Evolutionary conservation across 2,329 filamentous ascomycete species (phyloP), one percentile per base, ranked within the genome.

Genomic region (Penicillium oxalicum): DNA sequence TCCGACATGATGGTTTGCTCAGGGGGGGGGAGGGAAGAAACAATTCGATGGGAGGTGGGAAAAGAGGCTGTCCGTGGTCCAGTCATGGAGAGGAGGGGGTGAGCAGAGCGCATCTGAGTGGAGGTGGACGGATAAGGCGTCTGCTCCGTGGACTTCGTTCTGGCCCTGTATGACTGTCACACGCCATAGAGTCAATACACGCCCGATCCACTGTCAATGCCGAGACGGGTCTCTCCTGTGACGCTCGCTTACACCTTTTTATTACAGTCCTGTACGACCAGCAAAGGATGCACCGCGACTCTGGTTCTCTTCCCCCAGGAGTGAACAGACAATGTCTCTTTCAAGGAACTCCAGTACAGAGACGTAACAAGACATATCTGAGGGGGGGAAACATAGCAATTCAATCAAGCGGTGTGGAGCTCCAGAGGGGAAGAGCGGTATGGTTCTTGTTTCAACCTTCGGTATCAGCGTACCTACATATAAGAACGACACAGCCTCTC

Each of bases 41-140:
- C 29, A 32, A 32, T 32, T 32, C 29, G 29, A 4, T 32, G 8
- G 11, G 29, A 7, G 29, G 29, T 37, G 18, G 28, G 47, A 38
- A 34, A 13, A 34, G 37, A 44, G 37, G 35, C 26, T 18, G 9
- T 27, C 12, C 34, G 11, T 32, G 29, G 29, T 32, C 29, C 29
- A 32, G 29, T 18, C 7, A n/a, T 27, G 27, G 25, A 28, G 12
- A 41, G 13, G 38, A 11, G 40, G 41, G 37, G 40, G 34, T 36
- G 33, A 43, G 40, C 34, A 40, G 33, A 43, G 40, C 34, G 33
- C 37, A 35, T 33, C 40, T 43, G 39, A 33, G 50, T 39, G 43
- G 42, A 44, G 32, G 54, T 48, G 52, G 49, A 55, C 52, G 56
- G 54, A 55, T 56, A 53, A 59, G 55, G 56, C 56, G 50, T 47